These are phyloP conservation scores for Suillus placidus DNA, from an alignment of 768 basidiomycete species.

Conservation along the genomic window DNA sequence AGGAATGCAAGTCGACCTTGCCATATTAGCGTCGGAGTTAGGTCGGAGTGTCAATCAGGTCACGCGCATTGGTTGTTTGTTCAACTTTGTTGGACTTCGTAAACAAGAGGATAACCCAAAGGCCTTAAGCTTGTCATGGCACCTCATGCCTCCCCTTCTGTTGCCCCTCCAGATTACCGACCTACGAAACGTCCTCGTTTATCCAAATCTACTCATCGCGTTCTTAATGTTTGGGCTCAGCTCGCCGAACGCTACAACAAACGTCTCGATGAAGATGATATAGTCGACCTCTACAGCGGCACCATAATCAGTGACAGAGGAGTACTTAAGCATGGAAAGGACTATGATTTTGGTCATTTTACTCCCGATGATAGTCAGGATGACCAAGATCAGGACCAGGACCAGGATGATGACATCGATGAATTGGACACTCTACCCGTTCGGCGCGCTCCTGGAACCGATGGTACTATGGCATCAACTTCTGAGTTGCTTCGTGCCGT, in stretches of 20 bases:
- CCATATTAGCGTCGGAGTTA: background rate
- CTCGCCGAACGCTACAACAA: conserved; percentile 70
- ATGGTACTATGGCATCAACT: conserved; percentile 33
- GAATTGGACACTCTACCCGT: conserved; percentile 59
- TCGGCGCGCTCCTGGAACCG: conserved; percentile 26
- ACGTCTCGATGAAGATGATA: conserved; percentile 76
- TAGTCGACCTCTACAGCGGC: conserved; percentile 66
- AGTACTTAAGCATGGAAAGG: conserved; percentile 49
- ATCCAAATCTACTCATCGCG: conserved; percentile 48
- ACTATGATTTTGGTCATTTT: conserved; percentile 56
- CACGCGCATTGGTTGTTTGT: background rate
- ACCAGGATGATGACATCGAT: conserved; percentile 56
- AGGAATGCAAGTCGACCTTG: too few species aligned
- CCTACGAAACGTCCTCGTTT: conserved; percentile 54
- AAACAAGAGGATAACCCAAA: conserved; percentile 1
- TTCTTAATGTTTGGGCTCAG: conserved; percentile 65
- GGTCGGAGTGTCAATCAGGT: background rate
- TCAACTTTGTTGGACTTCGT: conserved; percentile 5
- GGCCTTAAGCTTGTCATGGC: conserved; percentile 14
- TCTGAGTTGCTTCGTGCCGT: conserved; percentile 38
- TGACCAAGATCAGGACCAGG: conserved; percentile 43
- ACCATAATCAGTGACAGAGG: conserved; percentile 73
- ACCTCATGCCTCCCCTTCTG: conserved; percentile 33
- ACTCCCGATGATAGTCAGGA: conserved; percentile 39
- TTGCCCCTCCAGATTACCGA: conserved; percentile 35